phyloP scores from a whole-genome alignment of 2,329 filamentous ascomycete species.

The Davidsoniella virescens region DNA sequence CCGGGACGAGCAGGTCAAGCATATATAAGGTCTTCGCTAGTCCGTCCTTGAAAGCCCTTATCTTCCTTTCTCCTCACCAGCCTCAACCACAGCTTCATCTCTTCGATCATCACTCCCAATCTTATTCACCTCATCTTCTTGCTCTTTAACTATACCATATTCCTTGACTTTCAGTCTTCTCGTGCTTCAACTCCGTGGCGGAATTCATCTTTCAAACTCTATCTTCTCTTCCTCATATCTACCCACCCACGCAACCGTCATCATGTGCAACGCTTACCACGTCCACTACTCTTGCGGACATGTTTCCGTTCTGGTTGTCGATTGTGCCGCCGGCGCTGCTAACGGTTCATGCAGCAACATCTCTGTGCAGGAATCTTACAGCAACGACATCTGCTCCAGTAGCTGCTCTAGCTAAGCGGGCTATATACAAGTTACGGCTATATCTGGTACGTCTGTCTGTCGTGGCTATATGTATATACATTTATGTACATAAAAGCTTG shows the following conservation, averaged over 20 bases:
- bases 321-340: neutral
- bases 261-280: slow-evolving; percentile 7
- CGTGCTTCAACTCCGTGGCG: too few relatives aligned
- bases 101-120: neutral
- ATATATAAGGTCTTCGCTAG: slow-evolving; percentile 8
- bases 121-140: neutral
- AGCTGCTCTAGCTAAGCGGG: neutral
- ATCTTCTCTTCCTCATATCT: too few relatives aligned
- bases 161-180: neutral
- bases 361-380: neutral
- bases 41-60: neutral
- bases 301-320: neutral
- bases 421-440: too few relatives aligned
- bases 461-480: too few relatives aligned
- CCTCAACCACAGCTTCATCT: slow-evolving; percentile 1
- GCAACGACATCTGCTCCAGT: neutral
- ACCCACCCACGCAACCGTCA: neutral
- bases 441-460: too few relatives aligned
- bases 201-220: neutral
- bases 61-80: neutral
- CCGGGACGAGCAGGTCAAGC: slow-evolving; percentile 4
- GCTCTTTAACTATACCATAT: too few relatives aligned
- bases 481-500: too few relatives aligned
- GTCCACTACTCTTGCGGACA: slow-evolving; percentile 8
- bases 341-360: neutral